phyloP scores from a whole-genome alignment of 2,329 filamentous ascomycete genomes.

The Fusarium compactum region DNA sequence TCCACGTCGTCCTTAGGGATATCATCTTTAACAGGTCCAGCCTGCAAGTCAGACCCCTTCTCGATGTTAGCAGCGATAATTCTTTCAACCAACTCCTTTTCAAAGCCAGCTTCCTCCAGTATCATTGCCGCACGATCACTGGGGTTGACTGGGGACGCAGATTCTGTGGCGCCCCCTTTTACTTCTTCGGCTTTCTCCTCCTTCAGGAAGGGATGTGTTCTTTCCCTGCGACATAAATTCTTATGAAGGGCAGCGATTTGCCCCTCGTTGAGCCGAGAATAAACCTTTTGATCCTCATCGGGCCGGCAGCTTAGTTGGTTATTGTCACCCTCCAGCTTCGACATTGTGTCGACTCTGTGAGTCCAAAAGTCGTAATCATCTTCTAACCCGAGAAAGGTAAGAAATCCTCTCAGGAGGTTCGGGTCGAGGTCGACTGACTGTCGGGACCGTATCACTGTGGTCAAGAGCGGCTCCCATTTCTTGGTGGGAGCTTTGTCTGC shows the following conservation, averaged over 20 bases:
- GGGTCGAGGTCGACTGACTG: not conserved
- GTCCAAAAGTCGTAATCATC: constrained; percentile 33
- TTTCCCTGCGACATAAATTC: constrained; percentile 16
- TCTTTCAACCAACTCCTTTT: not conserved
- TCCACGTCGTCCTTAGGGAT: not conserved
- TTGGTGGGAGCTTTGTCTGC: constrained; percentile 29
- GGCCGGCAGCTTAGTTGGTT: not conserved
- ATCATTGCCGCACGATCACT: not conserved
- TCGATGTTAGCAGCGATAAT: not conserved
- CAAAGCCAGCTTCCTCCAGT: not conserved
- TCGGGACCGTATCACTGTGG: constrained; percentile 1
- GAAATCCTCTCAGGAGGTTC: constrained; percentile 15
- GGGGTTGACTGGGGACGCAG: not conserved
- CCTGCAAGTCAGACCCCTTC: not conserved
- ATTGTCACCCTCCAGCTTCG: not conserved
- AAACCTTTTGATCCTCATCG: not conserved
- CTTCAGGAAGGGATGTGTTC: not conserved
- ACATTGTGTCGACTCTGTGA: not conserved
- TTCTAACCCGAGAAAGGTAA: constrained; percentile 20
- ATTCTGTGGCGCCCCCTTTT: not conserved
- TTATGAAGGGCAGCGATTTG: not conserved
- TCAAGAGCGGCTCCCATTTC: constrained; percentile 18
- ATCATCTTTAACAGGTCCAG: not conserved
- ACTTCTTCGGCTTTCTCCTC: not conserved
- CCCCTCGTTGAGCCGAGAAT: not conserved